These are phyloP conservation scores for Tolypocladium sp. DNA, from an alignment of 2,329 filamentous ascomycete species.

Conservation along the genomic window DNA sequence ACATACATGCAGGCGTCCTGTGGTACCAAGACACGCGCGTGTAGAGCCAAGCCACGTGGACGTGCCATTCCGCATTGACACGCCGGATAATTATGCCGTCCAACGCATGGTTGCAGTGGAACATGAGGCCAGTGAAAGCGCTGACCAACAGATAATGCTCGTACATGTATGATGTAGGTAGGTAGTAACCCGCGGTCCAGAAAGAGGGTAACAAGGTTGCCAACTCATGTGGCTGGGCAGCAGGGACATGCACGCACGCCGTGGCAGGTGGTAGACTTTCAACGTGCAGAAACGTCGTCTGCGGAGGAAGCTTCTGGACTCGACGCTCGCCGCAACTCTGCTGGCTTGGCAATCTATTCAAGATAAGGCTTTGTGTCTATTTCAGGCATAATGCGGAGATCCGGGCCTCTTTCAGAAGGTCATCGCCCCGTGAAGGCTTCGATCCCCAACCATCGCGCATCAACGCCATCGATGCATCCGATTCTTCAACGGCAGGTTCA, in stretches of 20 bases:
- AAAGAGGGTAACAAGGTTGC: background rate
- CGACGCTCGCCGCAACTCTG: background rate
- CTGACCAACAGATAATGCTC: background rate
- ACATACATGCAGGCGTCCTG: background rate
- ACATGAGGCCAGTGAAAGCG: background rate
- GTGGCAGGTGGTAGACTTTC: background rate
- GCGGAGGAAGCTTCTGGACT: background rate
- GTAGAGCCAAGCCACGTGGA: background rate
- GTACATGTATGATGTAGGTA: background rate
- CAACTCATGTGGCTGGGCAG: background rate
- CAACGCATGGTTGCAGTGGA: background rate
- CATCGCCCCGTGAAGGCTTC: background rate
- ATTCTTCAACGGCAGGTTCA: constrained; percentile 3
- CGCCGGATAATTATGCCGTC: background rate
- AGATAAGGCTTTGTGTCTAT: background rate
- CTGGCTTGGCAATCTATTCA: background rate
- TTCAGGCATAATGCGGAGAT: background rate
- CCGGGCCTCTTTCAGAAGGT: background rate
- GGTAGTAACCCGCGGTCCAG: background rate
- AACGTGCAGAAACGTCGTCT: background rate
- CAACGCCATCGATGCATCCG: background rate
- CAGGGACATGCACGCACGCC: background rate
- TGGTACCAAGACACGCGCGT: background rate
- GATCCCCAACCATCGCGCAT: background rate
- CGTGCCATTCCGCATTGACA: background rate